These are phyloP conservation scores for Paraconiothyrium brasiliense DNA, from an alignment of 2,329 filamentous ascomycete species.

Conservation along the genomic window DNA sequence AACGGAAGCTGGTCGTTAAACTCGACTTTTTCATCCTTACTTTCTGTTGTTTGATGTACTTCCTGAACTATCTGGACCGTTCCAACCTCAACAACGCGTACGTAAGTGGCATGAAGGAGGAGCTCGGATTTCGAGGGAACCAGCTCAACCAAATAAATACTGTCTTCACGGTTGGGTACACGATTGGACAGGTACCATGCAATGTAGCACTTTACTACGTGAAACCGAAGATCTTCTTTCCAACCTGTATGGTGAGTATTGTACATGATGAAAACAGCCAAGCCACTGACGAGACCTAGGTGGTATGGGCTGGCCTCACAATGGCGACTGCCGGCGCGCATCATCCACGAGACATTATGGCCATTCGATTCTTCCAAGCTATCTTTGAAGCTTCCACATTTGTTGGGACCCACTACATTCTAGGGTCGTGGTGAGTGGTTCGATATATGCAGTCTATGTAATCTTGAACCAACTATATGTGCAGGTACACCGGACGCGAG, in stretches of 20 bases:
- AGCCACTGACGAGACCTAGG: constrained; percentile 26
- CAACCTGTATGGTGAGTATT: constrained; percentile 10
- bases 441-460: too few species aligned
- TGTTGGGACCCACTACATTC: constrained; percentile 65
- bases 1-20: constrained; percentile 60
- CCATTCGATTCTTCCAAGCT: constrained; percentile 64
- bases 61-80: constrained; percentile 48
- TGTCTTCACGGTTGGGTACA: constrained; percentile 52
- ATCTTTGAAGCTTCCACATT: constrained; percentile 67
- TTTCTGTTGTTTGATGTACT: constrained; percentile 66
- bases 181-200: constrained; percentile 60
- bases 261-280: background rate
- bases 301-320: constrained; percentile 69
- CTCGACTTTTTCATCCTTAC: constrained; percentile 72
- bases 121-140: constrained; percentile 51
- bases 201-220: constrained; percentile 14
- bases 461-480: background rate
- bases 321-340: constrained; percentile 67
- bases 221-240: constrained; percentile 11
- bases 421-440: constrained; percentile 62
- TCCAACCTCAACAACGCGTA: constrained; percentile 56
- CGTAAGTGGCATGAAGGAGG: constrained; percentile 54
- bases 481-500: constrained; percentile 65
- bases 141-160: constrained; percentile 59
- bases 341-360: constrained; percentile 65